A percentile compares a stretch with the other conserved stretches of the same genome.
Evolutionary conservation across 768 basidiomycete species (phyloP).

Genomic region (Lactarius quietus): DNA sequence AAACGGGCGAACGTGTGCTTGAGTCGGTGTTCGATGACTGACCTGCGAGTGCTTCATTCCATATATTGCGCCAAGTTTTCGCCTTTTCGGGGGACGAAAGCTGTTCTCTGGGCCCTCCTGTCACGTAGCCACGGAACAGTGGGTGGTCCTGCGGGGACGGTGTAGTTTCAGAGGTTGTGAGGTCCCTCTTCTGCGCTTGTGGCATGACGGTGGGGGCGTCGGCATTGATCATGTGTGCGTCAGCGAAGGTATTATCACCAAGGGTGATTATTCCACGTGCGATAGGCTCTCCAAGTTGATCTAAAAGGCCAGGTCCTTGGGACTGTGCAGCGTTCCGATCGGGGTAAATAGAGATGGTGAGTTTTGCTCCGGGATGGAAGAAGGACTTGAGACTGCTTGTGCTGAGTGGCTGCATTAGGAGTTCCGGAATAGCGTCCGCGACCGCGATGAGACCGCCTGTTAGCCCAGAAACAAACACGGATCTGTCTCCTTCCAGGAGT

Average conservation of each 20-base stretch:
- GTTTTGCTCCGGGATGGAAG: constrained; percentile 21
- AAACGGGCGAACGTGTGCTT: background rate
- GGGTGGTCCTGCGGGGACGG: constrained; percentile 22
- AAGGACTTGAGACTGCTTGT: constrained; percentile 6
- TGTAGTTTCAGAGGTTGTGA: background rate
- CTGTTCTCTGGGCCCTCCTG: background rate
- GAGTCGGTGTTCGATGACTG: background rate
- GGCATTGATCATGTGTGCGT: constrained; percentile 23
- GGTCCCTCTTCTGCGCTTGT: constrained; percentile 11
- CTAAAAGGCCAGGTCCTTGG: constrained; percentile 23
- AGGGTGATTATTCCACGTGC: constrained; percentile 25
- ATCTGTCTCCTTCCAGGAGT: constrained; percentile 11
- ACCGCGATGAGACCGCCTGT: constrained; percentile 22
- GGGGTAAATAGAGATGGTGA: constrained; percentile 20
- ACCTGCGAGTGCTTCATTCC: constrained; percentile 15
- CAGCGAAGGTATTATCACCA: constrained; percentile 18
- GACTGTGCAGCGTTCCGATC: constrained; percentile 15
- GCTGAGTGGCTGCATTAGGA: constrained; percentile 26
- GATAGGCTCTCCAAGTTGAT: constrained; percentile 15
- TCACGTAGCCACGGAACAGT: constrained; percentile 18
- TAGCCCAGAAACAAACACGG: constrained; percentile 17
- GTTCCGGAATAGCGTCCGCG: constrained; percentile 25
- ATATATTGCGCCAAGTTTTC: constrained; percentile 17
- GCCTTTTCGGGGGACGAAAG: background rate
- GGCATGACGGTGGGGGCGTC: constrained; percentile 4